A percentile compares a stretch with the other conserved stretches of the same genome.
Evolutionary conservation across 2,329 filamentous ascomycete species (phyloP).

Genomic region (Cytospora piceicola): DNA sequence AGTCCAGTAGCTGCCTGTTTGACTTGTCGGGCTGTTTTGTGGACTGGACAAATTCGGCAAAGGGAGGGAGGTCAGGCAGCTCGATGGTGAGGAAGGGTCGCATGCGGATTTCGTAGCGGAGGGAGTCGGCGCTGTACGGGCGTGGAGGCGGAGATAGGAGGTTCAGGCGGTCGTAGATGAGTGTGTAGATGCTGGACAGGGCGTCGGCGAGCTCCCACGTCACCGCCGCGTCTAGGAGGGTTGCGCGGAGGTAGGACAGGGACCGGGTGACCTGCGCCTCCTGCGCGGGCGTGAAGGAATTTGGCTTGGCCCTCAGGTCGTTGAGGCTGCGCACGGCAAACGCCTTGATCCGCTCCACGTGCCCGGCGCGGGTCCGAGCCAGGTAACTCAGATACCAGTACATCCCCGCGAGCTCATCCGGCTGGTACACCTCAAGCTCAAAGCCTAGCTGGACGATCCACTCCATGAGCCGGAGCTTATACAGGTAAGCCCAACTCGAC

Average conservation of each 20-base stretch:
- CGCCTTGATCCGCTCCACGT: conserved; percentile 73
- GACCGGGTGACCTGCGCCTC: conserved; percentile 53
- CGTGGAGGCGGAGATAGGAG: conserved; percentile 56
- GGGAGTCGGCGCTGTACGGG: conserved; percentile 68
- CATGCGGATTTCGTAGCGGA: conserved; percentile 85
- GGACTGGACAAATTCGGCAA: conserved; percentile 60
- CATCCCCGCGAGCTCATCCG: conserved; percentile 83
- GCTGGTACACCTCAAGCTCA: conserved; percentile 86
- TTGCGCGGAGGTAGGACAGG: conserved; percentile 60
- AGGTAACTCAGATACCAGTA: conserved; percentile 88
- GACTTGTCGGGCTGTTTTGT: conserved; percentile 46
- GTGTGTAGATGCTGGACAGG: conserved; percentile 65
- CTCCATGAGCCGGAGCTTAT: conserved; percentile 88
- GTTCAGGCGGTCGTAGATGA: conserved; percentile 59
- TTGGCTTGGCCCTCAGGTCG: conserved; percentile 37
- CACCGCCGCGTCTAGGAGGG: conserved; percentile 67
- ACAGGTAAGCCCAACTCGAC: conserved; percentile 86
- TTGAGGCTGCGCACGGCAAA: conserved; percentile 56
- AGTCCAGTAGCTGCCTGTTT: conserved; percentile 47
- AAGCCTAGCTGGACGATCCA: conserved; percentile 90
- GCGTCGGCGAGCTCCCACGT: conserved; percentile 61
- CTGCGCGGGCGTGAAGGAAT: conserved; percentile 37
- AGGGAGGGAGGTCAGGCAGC: conserved; percentile 68
- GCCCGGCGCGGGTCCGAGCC: conserved; percentile 66
- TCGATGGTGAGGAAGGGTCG: conserved; percentile 75